These are phyloP conservation scores for Debaryomyces subglobosus DNA, from an alignment of 1,139 yeast species.

Conservation along the genomic window DNA sequence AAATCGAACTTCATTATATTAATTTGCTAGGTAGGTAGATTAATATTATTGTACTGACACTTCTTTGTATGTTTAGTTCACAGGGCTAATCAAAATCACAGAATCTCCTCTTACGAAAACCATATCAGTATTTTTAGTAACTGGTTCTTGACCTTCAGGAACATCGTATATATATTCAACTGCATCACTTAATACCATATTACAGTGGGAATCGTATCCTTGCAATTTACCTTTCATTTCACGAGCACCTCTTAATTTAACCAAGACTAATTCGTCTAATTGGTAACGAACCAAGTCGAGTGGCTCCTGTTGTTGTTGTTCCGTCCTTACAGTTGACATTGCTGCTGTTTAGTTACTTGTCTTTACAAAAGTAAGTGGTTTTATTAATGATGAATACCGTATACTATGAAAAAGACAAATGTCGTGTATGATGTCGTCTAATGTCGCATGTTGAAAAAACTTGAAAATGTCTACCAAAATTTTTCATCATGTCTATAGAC, in stretches of 20 bases:
- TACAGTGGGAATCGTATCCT: conserved; percentile 96
- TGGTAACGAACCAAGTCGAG: conserved; percentile 85
- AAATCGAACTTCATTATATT: neutral
- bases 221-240: conserved; percentile 90
- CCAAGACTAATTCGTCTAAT: conserved; percentile 83
- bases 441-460: conserved; percentile 3
- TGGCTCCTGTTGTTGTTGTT: conserved; percentile 58
- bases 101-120: conserved; percentile 96
- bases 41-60: neutral
- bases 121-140: conserved; percentile 73
- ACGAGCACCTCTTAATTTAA: conserved; percentile 94
- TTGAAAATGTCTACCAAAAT: conserved; percentile 4
- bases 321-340: conserved; percentile 42
- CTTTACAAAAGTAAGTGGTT: neutral
- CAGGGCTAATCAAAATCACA: conserved; percentile 74
- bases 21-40: neutral
- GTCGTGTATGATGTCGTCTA: conserved; percentile 5
- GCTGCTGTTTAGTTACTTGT: neutral
- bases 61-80: conserved; percentile 18
- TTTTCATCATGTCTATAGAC: conserved; percentile 3
- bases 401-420: neutral
- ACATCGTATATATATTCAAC: conserved; percentile 74
- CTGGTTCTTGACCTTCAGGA: conserved; percentile 51
- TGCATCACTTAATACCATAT: conserved; percentile 93
- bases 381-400: neutral